Evolutionary conservation across 345 rosid species (phyloP).

Genomic region (Aquilaria malaccensis): DNA sequence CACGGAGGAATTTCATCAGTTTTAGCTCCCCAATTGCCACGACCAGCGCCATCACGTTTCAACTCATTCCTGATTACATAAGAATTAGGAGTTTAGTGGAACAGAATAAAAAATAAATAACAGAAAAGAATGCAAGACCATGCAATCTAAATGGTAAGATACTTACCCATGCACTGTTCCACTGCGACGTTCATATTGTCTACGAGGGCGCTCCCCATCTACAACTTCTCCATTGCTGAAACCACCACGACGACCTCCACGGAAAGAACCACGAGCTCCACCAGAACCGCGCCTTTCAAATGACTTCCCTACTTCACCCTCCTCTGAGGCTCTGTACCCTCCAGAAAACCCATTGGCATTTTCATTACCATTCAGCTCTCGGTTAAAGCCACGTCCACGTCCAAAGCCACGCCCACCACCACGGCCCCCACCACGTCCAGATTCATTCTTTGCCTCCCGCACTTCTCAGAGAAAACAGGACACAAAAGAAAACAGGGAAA

Average conservation of each 20-base stretch:
- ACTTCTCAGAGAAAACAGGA: slow-evolving; percentile 32
- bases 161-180: slow-evolving; percentile 96
- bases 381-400: slow-evolving; percentile 60
- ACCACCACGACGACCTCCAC: slow-evolving; percentile 76
- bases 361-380: slow-evolving; percentile 41
- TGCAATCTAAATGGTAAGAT: slow-evolving; percentile 3
- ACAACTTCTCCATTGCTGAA: slow-evolving; percentile 52
- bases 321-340: slow-evolving; percentile 54
- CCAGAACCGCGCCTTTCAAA: slow-evolving; percentile 44
- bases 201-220: slow-evolving; percentile 70
- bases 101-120: not conserved
- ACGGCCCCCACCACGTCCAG: slow-evolving; percentile 59
- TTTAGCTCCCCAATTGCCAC: slow-evolving; percentile 92
- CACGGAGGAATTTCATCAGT: slow-evolving; percentile 70
- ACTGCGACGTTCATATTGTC: slow-evolving; percentile 75
- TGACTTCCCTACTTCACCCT: slow-evolving; percentile 50
- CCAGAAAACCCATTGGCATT: slow-evolving; percentile 51
- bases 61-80: slow-evolving; percentile 43
- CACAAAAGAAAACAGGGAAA: not conserved
- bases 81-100: not conserved
- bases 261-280: slow-evolving; percentile 56
- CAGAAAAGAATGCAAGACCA: not conserved
- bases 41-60: slow-evolving; percentile 91
- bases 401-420: slow-evolving; percentile 41
- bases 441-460: slow-evolving; percentile 68